Evolutionary conservation across 192 early-diverging fungal genomes (phyloP), one percentile per base, ranked within the genome.

Genomic region (Dispira simplex): DNA sequence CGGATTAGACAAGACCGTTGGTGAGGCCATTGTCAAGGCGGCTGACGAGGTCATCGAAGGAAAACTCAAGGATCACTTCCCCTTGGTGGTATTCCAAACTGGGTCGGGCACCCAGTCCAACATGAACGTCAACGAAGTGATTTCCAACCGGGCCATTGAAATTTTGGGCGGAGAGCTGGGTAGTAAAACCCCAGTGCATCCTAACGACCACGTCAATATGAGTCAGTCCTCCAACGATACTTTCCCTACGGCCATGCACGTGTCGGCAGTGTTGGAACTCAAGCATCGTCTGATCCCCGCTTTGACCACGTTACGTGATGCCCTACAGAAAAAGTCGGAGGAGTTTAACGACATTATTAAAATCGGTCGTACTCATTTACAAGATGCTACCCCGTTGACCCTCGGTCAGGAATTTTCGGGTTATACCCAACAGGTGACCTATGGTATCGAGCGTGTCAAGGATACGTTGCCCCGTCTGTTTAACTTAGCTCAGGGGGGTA

Each of bases 181-280:
- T 59, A 82, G 77, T 73, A 93, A 98, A 85, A 85, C 81, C 64
- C 92, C 92, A 18, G 92, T 99, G 45, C 97, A 99, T 72, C 97
- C 97, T 46, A 99, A 99, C 76, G 97, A 99, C 77, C 93, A 97
- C 63, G 95, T 97, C 70, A 99, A 99, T 83, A 95, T 92, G 83
- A 88, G 88, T 63, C 95, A 97, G 76, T 93, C 91, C 47, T 95
- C 92, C 53, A 99, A 99, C 71, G 96, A 99, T 71, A 95, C 94
- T 58, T 99, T 99, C 84, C 97, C 97, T 26, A 97, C 95, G 28
- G 93, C 95, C 66, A 99, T 99, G 97, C 95, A 97, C 76, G 86
- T 99, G 67, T 85, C 94, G n/a, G 92, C 95, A 47, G 90, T 88
- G 63, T 76, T 85, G 21, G 89, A 90, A 69, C 85, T 97, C 65